Evolutionary conservation across 208 protist genomes (phyloP).

Genomic region (Crithidia fasciculata): DNA sequence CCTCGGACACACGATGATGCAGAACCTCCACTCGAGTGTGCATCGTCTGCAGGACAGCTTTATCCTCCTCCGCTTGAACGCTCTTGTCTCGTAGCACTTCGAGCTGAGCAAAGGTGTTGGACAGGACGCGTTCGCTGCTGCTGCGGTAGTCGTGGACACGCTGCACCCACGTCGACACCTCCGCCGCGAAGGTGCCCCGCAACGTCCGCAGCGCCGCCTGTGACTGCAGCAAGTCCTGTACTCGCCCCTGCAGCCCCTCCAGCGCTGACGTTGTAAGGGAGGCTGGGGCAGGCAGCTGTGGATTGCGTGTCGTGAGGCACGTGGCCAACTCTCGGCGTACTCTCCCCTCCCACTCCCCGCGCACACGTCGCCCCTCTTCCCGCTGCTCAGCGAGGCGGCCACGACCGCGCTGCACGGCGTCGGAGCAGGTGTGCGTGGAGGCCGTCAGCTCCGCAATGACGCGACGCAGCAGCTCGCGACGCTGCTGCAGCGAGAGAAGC

Average conservation of each 20-base stretch:
- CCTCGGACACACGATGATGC: slow-evolving; percentile 13
- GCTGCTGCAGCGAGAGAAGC: slow-evolving; percentile 21
- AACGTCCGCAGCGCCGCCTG: slow-evolving; percentile 16
- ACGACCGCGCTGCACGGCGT: slow-evolving; percentile 15
- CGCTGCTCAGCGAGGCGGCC: slow-evolving; percentile 8
- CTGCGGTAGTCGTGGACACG: slow-evolving; percentile 6
- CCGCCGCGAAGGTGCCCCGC: slow-evolving; percentile 11
- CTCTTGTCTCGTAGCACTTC: slow-evolving; percentile 23
- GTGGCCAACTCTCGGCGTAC: slow-evolving; percentile 24
- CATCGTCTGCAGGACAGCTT: slow-evolving; percentile 17
- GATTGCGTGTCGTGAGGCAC: slow-evolving; percentile 13
- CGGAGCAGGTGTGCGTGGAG: slow-evolving; percentile 1
- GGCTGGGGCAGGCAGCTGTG: slow-evolving; percentile 4
- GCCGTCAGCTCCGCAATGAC: slow-evolving; percentile 21
- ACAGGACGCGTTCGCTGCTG: slow-evolving; percentile 16
- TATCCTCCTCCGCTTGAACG: slow-evolving; percentile 17
- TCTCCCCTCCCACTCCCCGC: slow-evolving; percentile 20
- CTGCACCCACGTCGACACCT: slow-evolving; percentile 12
- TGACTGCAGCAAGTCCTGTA: neutral
- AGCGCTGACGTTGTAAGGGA: slow-evolving; percentile 16
- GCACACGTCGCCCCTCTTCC: slow-evolving; percentile 1
- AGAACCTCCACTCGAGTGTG: slow-evolving; percentile 18
- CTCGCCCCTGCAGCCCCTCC: neutral
- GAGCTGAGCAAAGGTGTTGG: slow-evolving; percentile 10
- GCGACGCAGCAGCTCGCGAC: slow-evolving; percentile 8